phyloP scores from a whole-genome alignment of 2,329 filamentous ascomycete genomes.

The Arthroderma sp. region DNA sequence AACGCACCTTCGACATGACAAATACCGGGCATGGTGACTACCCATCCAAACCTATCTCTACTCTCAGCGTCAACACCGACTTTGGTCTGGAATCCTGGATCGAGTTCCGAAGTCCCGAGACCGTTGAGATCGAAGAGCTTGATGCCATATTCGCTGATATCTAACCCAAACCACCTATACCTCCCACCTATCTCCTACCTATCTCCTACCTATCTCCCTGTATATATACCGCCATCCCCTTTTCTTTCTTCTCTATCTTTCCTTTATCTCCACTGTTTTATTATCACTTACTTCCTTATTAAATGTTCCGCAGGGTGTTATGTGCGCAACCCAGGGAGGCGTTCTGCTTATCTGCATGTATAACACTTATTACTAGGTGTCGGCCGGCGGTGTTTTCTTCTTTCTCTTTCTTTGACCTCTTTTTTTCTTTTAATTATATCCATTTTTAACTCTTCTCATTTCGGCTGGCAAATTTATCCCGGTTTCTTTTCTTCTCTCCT shows the following conservation, averaged over 20 bases:
- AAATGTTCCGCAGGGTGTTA: not conserved
- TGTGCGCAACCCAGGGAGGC: not conserved
- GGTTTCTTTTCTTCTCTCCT: not conserved
- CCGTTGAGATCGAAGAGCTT: slow-evolving; percentile 82
- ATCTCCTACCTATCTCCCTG: not conserved
- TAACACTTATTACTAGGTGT: not conserved
- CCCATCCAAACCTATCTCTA: slow-evolving; percentile 10
- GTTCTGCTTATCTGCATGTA: not conserved
- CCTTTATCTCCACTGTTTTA: not conserved
- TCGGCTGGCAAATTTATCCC: not conserved
- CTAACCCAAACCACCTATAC: slow-evolving; percentile 24
- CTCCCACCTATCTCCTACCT: not conserved
- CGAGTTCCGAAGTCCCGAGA: slow-evolving; percentile 62
- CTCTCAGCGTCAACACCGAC: slow-evolving; percentile 26
- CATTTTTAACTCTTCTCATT: slow-evolving; percentile 5
- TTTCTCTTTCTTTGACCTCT: slow-evolving; percentile 1
- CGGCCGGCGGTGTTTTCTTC: not conserved
- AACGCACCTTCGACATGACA: slow-evolving; percentile 22
- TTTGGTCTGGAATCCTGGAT: slow-evolving; percentile 41
- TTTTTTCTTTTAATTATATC: slow-evolving; percentile 2
- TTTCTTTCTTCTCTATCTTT: not conserved
- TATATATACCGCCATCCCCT: not conserved
- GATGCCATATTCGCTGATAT: slow-evolving; percentile 72
- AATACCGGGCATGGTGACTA: slow-evolving; percentile 17
- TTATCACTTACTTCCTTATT: not conserved